Evolutionary conservation across 805 yeast genomes (phyloP), one percentile per base, ranked within the genome.

Genomic region (Starmerella khaoyaiensis): DNA sequence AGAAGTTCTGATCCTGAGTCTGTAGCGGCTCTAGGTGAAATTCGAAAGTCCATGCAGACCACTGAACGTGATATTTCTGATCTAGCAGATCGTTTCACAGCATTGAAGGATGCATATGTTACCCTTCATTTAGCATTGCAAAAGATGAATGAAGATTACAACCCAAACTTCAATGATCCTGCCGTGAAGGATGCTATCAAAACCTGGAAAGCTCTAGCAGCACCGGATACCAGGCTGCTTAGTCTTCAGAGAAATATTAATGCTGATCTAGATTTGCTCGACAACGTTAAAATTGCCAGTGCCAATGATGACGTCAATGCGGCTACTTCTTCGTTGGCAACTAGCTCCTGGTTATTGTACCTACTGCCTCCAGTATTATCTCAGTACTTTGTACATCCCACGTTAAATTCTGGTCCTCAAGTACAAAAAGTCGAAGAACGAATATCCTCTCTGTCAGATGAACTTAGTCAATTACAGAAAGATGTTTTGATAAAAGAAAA

Each of bases 121-220:
- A 37, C 41, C 11, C 42, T 60, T 22, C 48, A 39, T 24, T 45
- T 25, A 2, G 64, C 79, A 14, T 53, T 82, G 34, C 55, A 58
- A 2, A 57, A 58, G 4, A 61, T 86, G 58, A 55, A 64, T 7
- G 52, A 62, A 3, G 68, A 69, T n/a, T 84, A 79, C 57, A 81
- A 83, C 49, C 81, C 79, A 33, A 79, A 83, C 50, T 72, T 83
- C 60, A 83, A 86, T 53, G 95, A 86, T 58, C 72, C 74, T 6
- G 93, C 86, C 0, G 95, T 86, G 15, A 82, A 82, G 55, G 68
- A 64, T 16, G 75, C 86, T 1, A 75, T 83, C 14, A 61, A 68
- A 15, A 60, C 51, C 14, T 57, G 58, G 53, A 55, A 53, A 27
- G 39, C 18, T 12, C 35, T 19, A 28, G 54, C 54, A 21, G 39